Evolutionary conservation across 2,329 filamentous ascomycete species (phyloP).

Genomic region (Cyclaneusma minus): DNA sequence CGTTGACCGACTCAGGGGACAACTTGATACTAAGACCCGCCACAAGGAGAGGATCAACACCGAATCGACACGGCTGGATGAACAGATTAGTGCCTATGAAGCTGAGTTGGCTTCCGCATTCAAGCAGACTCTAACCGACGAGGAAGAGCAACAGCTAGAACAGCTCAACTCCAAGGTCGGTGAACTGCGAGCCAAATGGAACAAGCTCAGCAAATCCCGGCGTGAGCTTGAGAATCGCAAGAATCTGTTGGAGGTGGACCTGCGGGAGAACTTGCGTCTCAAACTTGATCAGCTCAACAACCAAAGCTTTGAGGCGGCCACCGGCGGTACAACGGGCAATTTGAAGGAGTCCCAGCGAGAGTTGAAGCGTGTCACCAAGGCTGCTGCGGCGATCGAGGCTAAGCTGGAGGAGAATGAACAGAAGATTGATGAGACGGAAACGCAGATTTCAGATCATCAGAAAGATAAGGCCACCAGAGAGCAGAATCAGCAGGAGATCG

Average conservation of each 20-base stretch:
- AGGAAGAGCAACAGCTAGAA: constrained; percentile 74
- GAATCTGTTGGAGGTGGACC: constrained; percentile 67
- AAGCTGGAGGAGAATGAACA: constrained; percentile 62
- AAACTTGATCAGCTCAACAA: constrained; percentile 75
- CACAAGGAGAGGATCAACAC: constrained; percentile 55
- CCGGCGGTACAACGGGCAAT: constrained; percentile 44
- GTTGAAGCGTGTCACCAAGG: constrained; percentile 60
- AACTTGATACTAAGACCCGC: constrained; percentile 52
- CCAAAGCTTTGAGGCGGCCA: constrained; percentile 53
- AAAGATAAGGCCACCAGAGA: constrained; percentile 46
- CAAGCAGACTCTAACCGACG: constrained; percentile 69
- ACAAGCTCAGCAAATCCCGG: constrained; percentile 56
- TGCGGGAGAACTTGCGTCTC: constrained; percentile 78
- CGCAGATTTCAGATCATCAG: constrained; percentile 20
- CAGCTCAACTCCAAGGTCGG: constrained; percentile 53
- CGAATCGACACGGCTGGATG: constrained; percentile 60
- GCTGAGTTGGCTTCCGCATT: constrained; percentile 74
- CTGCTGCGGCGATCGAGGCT: constrained; percentile 47
- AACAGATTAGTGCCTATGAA: constrained; percentile 63
- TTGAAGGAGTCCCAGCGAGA: constrained; percentile 69
- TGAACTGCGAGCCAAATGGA: constrained; percentile 61
- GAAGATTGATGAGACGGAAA: constrained; percentile 43
- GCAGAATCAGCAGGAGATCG: constrained; percentile 59
- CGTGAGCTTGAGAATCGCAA: constrained; percentile 70
- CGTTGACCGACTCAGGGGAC: constrained; percentile 56